phyloP scores from a whole-genome alignment of 1,139 yeast genomes.

The Debaryomycetaceae sp. region DNA sequence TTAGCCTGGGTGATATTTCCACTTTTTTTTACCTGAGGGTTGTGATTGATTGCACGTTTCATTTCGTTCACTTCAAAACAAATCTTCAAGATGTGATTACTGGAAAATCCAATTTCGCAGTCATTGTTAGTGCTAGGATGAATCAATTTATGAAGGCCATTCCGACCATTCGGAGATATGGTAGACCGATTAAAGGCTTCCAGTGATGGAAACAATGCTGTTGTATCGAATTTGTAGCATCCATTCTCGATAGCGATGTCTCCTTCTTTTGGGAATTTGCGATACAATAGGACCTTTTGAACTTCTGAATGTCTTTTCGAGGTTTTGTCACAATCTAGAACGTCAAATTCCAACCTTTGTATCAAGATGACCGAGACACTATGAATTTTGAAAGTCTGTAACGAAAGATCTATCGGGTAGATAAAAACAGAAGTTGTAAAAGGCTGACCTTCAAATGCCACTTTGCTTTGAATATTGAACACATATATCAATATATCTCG shows the following conservation, averaged over 20 bases:
- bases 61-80: slow-evolving; percentile 12
- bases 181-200: background rate
- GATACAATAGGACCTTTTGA: slow-evolving; percentile 7
- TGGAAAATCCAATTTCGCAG: slow-evolving; percentile 8
- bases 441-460: slow-evolving; percentile 12
- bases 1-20: background rate
- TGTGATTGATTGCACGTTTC: background rate
- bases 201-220: slow-evolving; percentile 4
- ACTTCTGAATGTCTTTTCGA: slow-evolving; percentile 7
- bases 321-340: slow-evolving; percentile 1
- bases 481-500: slow-evolving; percentile 15
- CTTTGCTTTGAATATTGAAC: slow-evolving; percentile 12
- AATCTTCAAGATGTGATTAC: slow-evolving; percentile 10
- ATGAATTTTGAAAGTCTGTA: slow-evolving; percentile 8
- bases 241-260: slow-evolving; percentile 4
- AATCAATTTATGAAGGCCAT: slow-evolving; percentile 4
- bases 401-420: slow-evolving; percentile 7
- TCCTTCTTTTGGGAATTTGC: slow-evolving; percentile 4
- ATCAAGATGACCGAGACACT: slow-evolving; percentile 8
- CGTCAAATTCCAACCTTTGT: slow-evolving; percentile 8
- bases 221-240: slow-evolving; percentile 2
- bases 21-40: background rate
- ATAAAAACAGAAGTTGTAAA: slow-evolving; percentile 6
- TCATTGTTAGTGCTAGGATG: slow-evolving; percentile 9
- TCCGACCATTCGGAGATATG: background rate